Evolutionary conservation across 306 rosid genomes (phyloP), one percentile per base, ranked within the genome.

Genomic region (Cucurbita maxima): DNA sequence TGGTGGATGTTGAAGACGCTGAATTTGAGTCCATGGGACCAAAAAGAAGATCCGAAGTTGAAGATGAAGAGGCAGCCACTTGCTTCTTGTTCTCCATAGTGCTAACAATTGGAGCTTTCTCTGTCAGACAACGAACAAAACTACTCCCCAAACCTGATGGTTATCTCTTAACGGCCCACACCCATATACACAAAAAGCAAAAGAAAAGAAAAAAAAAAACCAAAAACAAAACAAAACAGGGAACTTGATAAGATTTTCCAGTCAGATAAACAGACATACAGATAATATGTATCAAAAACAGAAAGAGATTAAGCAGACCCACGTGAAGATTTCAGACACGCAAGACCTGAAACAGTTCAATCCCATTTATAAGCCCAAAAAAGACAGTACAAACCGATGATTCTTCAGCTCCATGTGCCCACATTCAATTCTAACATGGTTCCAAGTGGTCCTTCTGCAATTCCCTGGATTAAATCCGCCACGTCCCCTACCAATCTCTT

Each of bases 11-110:
- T 45, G 96, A 82, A 72, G 88, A 78, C 78, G 84, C 38, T 7
- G 87, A 77, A 11, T 88, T 53, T 3, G 87, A 75, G 68, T 87
- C 76, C 74, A 73, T 85, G 37, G 91, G 96, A 54, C 96, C 96
- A 69, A 92, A 92, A 74, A 92, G 87, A 68, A 85, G 87, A 78
- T 90, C 96, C 9, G 90, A 81, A 25, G 51, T 75, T 38, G 96
- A 83, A 37, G 87, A 81, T 15, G 80, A 71, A 51, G 87, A 85
- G 81, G 76, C 77, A 37, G 75, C 82, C 3, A 71, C 72, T 62
- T 81, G 81, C 47, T 76, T 89, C 81, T 83, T 84, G 77, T 70
- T 77, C 75, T 86, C 92, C 92, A 89, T 92, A 47, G 66, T 47
- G 41, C 14, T 73, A 30, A 58, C 37, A 58, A 62, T 68, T 48